These are phyloP conservation scores for Tolypocladium inflatum DNA, from an alignment of 2,329 filamentous ascomycete genomes.

Conservation along the genomic window DNA sequence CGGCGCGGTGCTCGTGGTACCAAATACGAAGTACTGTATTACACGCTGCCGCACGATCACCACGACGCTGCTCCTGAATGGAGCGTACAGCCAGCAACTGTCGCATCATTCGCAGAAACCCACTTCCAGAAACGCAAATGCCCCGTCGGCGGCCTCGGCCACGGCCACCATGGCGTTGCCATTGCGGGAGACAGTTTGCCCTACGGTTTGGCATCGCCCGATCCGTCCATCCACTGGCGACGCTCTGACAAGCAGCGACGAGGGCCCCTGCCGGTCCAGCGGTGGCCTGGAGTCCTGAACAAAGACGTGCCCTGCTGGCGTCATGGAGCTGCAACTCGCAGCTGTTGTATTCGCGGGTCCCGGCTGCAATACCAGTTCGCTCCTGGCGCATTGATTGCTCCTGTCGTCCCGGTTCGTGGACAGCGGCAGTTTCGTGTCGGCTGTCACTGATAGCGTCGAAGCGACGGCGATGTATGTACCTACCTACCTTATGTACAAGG, in stretches of 20 bases:
- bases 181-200: neutral
- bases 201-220: neutral
- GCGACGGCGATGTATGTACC: neutral
- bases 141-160: neutral
- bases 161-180: neutral
- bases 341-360: too few species aligned
- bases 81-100: neutral
- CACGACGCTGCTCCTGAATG: neutral
- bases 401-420: neutral
- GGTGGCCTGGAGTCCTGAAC: neutral
- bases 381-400: neutral
- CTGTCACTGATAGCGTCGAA: neutral
- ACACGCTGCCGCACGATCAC: neutral
- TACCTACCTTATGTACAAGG: too few species aligned
- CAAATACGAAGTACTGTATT: neutral
- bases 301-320: neutral
- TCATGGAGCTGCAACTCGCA: neutral
- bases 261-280: neutral
- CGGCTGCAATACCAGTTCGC: neutral
- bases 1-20: neutral
- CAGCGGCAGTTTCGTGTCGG: neutral
- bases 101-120: neutral
- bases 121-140: neutral
- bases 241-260: neutral
- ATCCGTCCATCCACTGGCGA: neutral